Evolutionary conservation across 2,329 filamentous ascomycete species (phyloP), one percentile per base, ranked within the genome.

Genomic region (Apiospora hydei): DNA sequence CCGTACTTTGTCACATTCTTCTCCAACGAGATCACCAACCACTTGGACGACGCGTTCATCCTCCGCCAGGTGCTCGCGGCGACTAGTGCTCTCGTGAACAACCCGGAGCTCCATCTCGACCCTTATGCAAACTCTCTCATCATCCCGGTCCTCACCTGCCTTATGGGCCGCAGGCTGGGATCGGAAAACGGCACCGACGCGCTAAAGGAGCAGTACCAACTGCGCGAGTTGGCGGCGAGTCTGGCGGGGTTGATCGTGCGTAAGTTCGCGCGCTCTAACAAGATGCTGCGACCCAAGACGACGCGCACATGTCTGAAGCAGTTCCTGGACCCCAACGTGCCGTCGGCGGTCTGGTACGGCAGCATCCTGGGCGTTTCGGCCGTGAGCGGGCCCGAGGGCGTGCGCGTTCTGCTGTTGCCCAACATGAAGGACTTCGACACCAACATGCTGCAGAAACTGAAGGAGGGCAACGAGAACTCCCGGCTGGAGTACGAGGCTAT

Each of bases 1-100:
- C 96, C 96, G 0, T 99, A 99, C 83, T 98, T 98, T 78, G 92
- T 98, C 73, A 95, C 97, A 81, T 98, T 98, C 82, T 93, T 98
- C 78, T 92, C 95, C 26, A 96, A 98, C 81, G 96, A 98, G 82
- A 94, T 99, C 69, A 98, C 96, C 1, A 96, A 99, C 81, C 93
- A 92, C 76, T 88, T 98, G 75, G 95, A 97, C 83, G 94, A 97
- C 81, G 88, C 95, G 2, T 98, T 98, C 80, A 90, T 95, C 6
- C 87, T 99, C 30, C 92, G 91, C 26, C 94, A 97, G 81, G 96
- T 97, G 90, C 96, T 99, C 93, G 92, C 95, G 78, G 90, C 98
- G 73, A 92, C 94, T 0, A 90, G 93, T 69, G 94, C 96, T 1
- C 86, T 99, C 69, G 92, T 98, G 69, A 89, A 92, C 76, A 98